A percentile compares a stretch with the other conserved stretches of the same genome.
phyloP scores from a whole-genome alignment of 2,329 filamentous ascomycete genomes.

The Aspergillus ustus region DNA sequence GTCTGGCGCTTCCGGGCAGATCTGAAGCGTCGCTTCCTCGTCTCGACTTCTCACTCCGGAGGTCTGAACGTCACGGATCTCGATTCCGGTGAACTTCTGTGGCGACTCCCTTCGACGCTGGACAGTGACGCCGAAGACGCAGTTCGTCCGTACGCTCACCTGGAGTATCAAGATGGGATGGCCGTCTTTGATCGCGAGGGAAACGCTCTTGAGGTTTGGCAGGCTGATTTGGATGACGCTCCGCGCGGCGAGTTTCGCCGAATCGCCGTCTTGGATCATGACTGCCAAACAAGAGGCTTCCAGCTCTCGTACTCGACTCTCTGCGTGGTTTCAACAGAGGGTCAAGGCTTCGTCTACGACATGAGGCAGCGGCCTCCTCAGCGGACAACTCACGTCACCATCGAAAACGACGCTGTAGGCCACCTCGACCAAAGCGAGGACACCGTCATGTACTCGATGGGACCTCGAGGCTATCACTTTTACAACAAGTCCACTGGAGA shows the following conservation, averaged over 20 bases:
- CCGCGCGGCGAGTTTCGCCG: constrained; percentile 46
- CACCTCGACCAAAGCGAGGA: constrained; percentile 51
- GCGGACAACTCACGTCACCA: constrained; percentile 42
- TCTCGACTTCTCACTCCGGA: constrained; percentile 52
- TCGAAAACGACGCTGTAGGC: constrained; percentile 48
- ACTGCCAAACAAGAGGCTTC: constrained; percentile 51
- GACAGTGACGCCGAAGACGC: constrained; percentile 30
- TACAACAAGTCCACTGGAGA: constrained; percentile 47
- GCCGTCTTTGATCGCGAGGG: constrained; percentile 52
- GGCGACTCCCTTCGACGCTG: constrained; percentile 38
- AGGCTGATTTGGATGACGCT: constrained; percentile 40
- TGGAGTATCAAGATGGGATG: constrained; percentile 54
- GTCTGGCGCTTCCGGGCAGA: constrained; percentile 54
- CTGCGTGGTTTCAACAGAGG: constrained; percentile 52
- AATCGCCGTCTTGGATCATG: constrained; percentile 47
- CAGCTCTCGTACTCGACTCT: constrained; percentile 51
- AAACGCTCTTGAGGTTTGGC: constrained; percentile 53
- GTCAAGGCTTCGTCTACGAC: constrained; percentile 53
- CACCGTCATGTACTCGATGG: constrained; percentile 52
- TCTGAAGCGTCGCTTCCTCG: constrained; percentile 51
- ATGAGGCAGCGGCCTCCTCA: constrained; percentile 42
- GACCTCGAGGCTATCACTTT: constrained; percentile 47
- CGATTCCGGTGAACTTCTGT: constrained; percentile 49
- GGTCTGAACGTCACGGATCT: constrained; percentile 54
- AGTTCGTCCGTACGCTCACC: constrained; percentile 51